phyloP scores from a whole-genome alignment of 2,329 filamentous ascomycete genomes.

The Ophiostoma sp. region DNA sequence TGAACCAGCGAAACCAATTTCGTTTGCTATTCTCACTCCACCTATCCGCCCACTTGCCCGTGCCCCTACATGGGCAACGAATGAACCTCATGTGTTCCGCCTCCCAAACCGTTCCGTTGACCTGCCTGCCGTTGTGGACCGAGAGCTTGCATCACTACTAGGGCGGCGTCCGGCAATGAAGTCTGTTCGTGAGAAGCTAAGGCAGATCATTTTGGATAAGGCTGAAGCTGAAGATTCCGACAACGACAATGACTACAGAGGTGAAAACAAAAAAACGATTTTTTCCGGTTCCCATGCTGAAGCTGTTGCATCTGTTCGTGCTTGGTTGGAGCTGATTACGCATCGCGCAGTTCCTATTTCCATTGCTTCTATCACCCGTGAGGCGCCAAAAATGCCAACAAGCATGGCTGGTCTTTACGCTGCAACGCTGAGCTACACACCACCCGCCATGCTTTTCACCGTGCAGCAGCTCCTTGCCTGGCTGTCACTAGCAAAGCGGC shows the following conservation, averaged over 20 bases:
- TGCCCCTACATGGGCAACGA: neutral
- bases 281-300: conserved; percentile 4
- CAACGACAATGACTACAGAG: neutral
- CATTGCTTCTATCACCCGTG: neutral
- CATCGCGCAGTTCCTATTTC: neutral
- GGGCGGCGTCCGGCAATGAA: neutral
- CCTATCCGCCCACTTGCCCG: neutral
- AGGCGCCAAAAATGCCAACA: conserved; percentile 2
- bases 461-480: neutral
- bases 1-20: neutral
- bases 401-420: neutral
- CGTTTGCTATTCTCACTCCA: neutral
- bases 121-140: neutral
- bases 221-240: neutral
- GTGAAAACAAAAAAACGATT: neutral
- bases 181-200: neutral
- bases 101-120: neutral
- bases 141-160: neutral
- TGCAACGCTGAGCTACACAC: conserved; percentile 1
- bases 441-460: neutral
- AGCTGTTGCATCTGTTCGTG: neutral
- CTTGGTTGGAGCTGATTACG: neutral
- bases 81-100: neutral
- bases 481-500: neutral
- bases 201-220: neutral